A percentile compares a stretch with the other conserved stretches of the same genome.
phyloP scores from a whole-genome alignment of 169 alveolate species.

The Amoebophrya sp. region DNA sequence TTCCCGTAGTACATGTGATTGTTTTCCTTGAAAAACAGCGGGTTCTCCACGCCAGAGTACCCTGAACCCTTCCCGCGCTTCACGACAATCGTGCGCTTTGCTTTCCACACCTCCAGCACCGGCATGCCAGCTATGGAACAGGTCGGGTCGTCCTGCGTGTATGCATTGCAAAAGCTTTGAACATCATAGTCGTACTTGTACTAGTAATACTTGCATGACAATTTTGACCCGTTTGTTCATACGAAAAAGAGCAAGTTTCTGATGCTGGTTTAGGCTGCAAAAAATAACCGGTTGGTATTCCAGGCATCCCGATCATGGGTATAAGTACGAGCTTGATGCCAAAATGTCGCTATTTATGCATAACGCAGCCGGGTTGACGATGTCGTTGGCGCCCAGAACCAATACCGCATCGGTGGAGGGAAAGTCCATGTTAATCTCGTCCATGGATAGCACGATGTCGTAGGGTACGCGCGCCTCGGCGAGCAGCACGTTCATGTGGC shows the following conservation, averaged over 20 bases:
- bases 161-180: too few species aligned
- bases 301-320: too few species aligned
- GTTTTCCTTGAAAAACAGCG: slow-evolving; percentile 71
- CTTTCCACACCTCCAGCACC: slow-evolving; percentile 85
- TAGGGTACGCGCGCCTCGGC: slow-evolving; percentile 92
- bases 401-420: neutral
- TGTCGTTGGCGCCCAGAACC: slow-evolving; percentile 90
- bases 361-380: slow-evolving; percentile 86
- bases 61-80: slow-evolving; percentile 88
- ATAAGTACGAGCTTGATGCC: too few species aligned
- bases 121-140: slow-evolving; percentile 89
- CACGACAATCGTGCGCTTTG: slow-evolving; percentile 67
- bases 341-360: too few species aligned
- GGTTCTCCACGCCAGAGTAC: slow-evolving; percentile 85
- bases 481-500: slow-evolving; percentile 85
- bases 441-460: slow-evolving; percentile 80
- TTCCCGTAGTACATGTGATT: slow-evolving; percentile 78
- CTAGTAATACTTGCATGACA: too few species aligned
- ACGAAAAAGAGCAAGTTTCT: too few species aligned
- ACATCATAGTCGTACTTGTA: too few species aligned
- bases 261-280: too few species aligned
- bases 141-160: slow-evolving; percentile 60
- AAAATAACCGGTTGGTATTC: too few species aligned
- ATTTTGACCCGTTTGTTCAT: too few species aligned
- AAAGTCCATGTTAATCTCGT: neutral